Base-by-base conservation (phyloP, 2,329 filamentous ascomycete genomes). In the Clonostachys sp. region DNA sequence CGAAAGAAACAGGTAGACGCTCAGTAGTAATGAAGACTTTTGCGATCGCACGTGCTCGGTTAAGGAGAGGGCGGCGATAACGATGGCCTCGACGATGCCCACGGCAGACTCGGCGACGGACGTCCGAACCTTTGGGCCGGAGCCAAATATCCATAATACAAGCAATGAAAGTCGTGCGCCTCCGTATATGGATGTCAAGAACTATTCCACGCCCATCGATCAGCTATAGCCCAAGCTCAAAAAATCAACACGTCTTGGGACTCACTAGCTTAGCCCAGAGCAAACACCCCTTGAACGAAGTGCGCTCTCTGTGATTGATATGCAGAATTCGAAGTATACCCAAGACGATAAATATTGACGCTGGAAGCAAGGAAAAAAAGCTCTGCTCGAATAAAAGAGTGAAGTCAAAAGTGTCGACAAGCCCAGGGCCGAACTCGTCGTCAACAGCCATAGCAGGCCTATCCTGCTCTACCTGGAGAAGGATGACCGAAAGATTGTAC, bases 21-120 rank as follows among this genome's bases (percentile, higher is more conserved):
- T 57, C 12, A 70, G 51, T 2, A 71, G 42, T 0, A 58, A 51
- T 0, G 67, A 67, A 1, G 68, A 64, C 16, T 59, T 55, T 3
- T 54, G 51, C 6, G 64, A 60, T 6, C 57, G 59, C 12, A 42
- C 50, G 45, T 71, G 67, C 48, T 71, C 66, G 0, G 49, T n/a
- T 34, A 61, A 68, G 1, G 64, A 65, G 4, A 69, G 42, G 0
- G 56, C 42, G 1, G 48, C 51, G 20, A 67, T 50, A 8, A 48
- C 53, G 9, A 62, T 4, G 0, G 58, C 55, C 30, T 61, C 61
- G 13, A 65, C 20, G 2, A 65, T 46, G 1, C 51, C 51, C 7
- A 70, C 41, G 0, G 50, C 50, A 2, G 58, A 51, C 12, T 63
- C 59, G 0, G 65, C 55, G 2, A 65, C 47, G 2, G 65, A 64